Percentiles rank a stretch among this genome's conserved stretches.
Conservation (phyloP, 148 eudicot genomes). For the Camellia sinensis region DNA sequence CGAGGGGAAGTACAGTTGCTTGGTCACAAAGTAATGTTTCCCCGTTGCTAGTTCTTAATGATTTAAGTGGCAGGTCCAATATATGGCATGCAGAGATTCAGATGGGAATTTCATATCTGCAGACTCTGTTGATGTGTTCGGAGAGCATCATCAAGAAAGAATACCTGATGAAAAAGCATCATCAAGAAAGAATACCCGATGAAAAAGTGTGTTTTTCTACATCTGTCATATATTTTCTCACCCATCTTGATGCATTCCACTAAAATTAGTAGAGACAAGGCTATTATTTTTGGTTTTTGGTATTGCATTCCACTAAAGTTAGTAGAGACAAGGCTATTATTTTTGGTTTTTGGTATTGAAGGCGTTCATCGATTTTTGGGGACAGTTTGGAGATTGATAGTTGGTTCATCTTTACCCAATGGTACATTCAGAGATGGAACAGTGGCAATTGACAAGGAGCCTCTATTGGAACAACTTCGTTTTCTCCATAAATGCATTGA, state of each 20-base stretch:
- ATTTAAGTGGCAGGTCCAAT: constrained; percentile 71
- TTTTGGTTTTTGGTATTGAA: constrained; percentile 57
- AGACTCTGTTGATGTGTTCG: constrained; percentile 41
- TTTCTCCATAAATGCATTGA: constrained; percentile 81
- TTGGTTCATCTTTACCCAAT: constrained; percentile 66
- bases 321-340: background rate
- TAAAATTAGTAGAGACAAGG: background rate
- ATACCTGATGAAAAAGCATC: constrained; percentile 69
- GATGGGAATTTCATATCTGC: constrained; percentile 79
- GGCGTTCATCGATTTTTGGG: constrained; percentile 93
- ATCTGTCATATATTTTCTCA: background rate
- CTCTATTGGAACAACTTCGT: constrained; percentile 78
- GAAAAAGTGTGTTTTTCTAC: constrained; percentile 48
- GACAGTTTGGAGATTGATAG: constrained; percentile 90
- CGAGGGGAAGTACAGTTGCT: constrained; percentile 64
- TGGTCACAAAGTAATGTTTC: background rate
- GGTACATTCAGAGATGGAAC: constrained; percentile 71
- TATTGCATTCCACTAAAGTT: constrained; percentile 33
- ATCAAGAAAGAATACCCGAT: constrained; percentile 69
- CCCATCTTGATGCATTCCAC: constrained; percentile 9
- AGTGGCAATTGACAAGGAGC: constrained; percentile 52
- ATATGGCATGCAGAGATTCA: constrained; percentile 58
- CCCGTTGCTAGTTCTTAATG: constrained; percentile 25
- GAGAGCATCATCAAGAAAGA: constrained; percentile 57
- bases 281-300: constrained; percentile 26